Evolutionary conservation across 2,329 filamentous ascomycete genomes (phyloP).

Genomic region (Plectosphaerella cucumerina): DNA sequence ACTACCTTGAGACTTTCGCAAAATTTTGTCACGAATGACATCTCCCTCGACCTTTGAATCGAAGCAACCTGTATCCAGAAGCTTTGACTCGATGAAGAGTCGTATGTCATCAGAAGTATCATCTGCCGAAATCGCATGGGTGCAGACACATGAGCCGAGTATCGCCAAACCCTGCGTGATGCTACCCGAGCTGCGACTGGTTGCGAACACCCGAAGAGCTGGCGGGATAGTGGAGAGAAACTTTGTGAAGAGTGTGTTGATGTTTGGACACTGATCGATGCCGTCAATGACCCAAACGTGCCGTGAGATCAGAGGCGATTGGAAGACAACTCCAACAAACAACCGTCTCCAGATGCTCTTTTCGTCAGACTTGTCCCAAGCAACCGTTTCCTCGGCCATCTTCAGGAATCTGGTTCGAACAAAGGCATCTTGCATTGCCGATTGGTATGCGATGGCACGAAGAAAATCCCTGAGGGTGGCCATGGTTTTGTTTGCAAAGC

Average conservation of each 20-base stretch:
- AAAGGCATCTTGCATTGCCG: slow-evolving; percentile 18
- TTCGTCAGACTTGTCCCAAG: slow-evolving; percentile 18
- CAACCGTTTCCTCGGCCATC: slow-evolving; percentile 10
- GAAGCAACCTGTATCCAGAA: slow-evolving; percentile 14
- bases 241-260: slow-evolving; percentile 12
- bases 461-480: slow-evolving; percentile 20
- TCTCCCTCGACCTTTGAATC: slow-evolving; percentile 11
- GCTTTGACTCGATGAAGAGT: slow-evolving; percentile 14
- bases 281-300: slow-evolving; percentile 26
- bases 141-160: slow-evolving; percentile 11
- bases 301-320: slow-evolving; percentile 7
- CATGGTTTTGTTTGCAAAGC: slow-evolving; percentile 13
- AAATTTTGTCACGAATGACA: slow-evolving; percentile 18
- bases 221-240: slow-evolving; percentile 13
- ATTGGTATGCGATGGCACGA: slow-evolving; percentile 22
- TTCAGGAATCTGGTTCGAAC: slow-evolving; percentile 14
- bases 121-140: slow-evolving; percentile 10
- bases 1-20: slow-evolving; percentile 22
- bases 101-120: slow-evolving; percentile 21
- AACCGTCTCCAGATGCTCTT: slow-evolving; percentile 18
- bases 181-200: slow-evolving; percentile 19
- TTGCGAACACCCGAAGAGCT: slow-evolving; percentile 20
- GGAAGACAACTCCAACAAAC: slow-evolving; percentile 19
- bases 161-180: slow-evolving; percentile 18
- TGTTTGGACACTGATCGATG: slow-evolving; percentile 22